Evolutionary conservation across 306 rosid species (phyloP).

Genomic region (Quercus alba): DNA sequence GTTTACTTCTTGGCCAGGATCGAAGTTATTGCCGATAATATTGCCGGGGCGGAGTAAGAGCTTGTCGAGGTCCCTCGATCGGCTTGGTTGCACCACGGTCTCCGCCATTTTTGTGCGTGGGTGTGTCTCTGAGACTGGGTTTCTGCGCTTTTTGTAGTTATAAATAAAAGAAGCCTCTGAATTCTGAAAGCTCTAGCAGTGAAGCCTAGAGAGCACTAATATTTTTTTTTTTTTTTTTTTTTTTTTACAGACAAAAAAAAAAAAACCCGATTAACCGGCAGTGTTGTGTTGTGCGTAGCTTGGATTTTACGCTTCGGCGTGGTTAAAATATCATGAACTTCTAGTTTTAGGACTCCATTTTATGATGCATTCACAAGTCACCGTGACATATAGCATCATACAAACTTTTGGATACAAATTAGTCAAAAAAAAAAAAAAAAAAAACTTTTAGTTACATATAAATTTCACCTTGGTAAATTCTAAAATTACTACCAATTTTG

Average conservation of each 20-base stretch:
- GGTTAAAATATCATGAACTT: too few species aligned
- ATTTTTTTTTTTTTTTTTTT: too few species aligned
- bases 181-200: not conserved
- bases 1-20: slow-evolving; percentile 67
- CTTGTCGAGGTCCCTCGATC: slow-evolving; percentile 92
- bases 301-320: too few species aligned
- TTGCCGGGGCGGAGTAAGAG: slow-evolving; percentile 82
- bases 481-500: too few species aligned
- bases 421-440: too few species aligned
- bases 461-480: not conserved
- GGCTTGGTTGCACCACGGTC: slow-evolving; percentile 31
- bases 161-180: too few species aligned
- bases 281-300: too few species aligned
- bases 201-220: not conserved
- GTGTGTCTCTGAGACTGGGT: not conserved
- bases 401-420: not conserved
- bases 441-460: not conserved
- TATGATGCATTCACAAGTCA: not conserved
- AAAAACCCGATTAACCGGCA: not conserved
- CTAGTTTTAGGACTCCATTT: not conserved
- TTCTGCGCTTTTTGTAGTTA: not conserved
- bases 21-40: slow-evolving; percentile 71
- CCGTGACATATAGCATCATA: too few species aligned
- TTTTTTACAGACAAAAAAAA: too few species aligned
- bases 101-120: slow-evolving; percentile 41